Percentiles rank a stretch among this genome's conserved stretches.
phyloP scores from a whole-genome alignment of 169 alveolate species.

The Eimeria maxima region DNA sequence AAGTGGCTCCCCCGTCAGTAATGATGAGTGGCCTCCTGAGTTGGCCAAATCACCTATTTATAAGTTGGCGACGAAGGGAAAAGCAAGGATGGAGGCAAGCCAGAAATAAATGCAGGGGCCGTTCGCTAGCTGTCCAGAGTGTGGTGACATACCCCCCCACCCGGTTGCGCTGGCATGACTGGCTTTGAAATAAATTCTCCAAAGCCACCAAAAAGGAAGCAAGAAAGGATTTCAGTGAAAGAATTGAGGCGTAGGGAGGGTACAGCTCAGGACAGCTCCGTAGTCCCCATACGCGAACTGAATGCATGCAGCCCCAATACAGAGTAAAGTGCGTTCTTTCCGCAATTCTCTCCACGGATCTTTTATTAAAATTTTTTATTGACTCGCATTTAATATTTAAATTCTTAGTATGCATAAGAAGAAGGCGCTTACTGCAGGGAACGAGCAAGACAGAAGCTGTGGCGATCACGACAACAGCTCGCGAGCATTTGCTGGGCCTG shows the following conservation, averaged over 20 bases:
- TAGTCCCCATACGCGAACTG: neutral
- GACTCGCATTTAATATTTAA: neutral
- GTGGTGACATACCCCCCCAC: neutral
- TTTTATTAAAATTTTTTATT: neutral
- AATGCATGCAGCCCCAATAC: constrained; percentile 11
- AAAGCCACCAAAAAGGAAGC: neutral
- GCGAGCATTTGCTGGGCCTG: neutral
- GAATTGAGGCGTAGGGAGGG: neutral
- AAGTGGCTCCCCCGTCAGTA: neutral
- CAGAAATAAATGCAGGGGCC: neutral
- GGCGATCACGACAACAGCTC: neutral
- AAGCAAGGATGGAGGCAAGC: neutral
- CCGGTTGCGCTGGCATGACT: neutral
- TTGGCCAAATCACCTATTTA: neutral
- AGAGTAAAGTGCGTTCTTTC: neutral
- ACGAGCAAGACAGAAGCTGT: neutral
- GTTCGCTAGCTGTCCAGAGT: constrained; percentile 11
- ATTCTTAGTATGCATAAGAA: neutral
- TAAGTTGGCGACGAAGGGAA: neutral
- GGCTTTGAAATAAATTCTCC: constrained; percentile 27
- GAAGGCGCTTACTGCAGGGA: neutral
- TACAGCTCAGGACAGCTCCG: neutral
- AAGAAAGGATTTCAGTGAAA: neutral
- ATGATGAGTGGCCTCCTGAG: neutral
- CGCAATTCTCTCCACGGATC: neutral